Evolutionary conservation across 305 asterid species (phyloP), one percentile per base, ranked within the genome.

Genomic region (Andrographis paniculata): DNA sequence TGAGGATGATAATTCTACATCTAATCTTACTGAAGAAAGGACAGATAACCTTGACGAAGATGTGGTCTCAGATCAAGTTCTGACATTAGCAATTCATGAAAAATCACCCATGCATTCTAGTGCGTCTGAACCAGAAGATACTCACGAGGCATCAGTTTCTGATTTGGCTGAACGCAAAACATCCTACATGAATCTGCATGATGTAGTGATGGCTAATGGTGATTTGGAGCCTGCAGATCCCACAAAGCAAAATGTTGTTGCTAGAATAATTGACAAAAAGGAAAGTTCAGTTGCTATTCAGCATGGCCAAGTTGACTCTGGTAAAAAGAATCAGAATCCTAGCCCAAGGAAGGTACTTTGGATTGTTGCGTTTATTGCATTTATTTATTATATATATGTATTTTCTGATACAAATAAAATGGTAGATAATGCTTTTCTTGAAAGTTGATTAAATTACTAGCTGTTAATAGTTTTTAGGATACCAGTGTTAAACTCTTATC

Each of bases 71-170:
- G 93, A 85, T 76, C 82, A 76, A 63, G 89, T 81, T 55, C 84
- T 77, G 54, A 79, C 99, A 55, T 79, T 82, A 44, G 64, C 80
- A 21, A 64, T 82, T 67, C 87, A 67, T 58, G 87, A 80, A 53
- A 87, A 78, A 52, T 62, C 73, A 58, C 68, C 57, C 44, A 18
- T 64, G 48, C 70, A 53, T 46, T 33, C 64, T 52, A 66, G 56
- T 65, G 59, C 76, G n/a, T 21, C 51, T 48, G 54, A 58, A 68
- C 58, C 39, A 37, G 63, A 70, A 53, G 68, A 63, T 74, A 67
- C 64, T 56, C 60, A 66, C 20, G 92, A 78, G 58, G 58, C 70
- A 52, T 50, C 66, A 7, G 51, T 65, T 52, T 52, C 73, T 58
- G 65, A 61, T 50, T 53, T 46, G 16, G 53, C 48, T 30, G 84